phyloP scores from a whole-genome alignment of 2,329 filamentous ascomycete genomes.

The Lecanosticta acicola region DNA sequence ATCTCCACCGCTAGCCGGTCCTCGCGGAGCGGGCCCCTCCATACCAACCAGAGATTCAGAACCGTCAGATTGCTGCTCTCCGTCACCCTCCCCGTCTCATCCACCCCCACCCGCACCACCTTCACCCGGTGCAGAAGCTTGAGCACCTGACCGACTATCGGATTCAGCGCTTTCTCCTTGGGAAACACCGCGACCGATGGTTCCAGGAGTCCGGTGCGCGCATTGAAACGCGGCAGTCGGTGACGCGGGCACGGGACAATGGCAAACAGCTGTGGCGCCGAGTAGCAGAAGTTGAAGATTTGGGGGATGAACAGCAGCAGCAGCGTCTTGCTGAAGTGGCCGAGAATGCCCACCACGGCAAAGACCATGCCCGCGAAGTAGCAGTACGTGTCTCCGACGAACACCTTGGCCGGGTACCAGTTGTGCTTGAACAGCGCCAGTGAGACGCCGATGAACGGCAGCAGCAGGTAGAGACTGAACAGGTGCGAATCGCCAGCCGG shows the following conservation, averaged over 20 bases:
- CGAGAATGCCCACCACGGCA: conserved; percentile 90
- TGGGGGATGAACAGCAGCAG: conserved; percentile 86
- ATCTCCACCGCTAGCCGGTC: conserved; percentile 76
- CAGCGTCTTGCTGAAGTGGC: conserved; percentile 96
- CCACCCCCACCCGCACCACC: conserved; percentile 62
- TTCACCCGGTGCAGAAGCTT: conserved; percentile 63
- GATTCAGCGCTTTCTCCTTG: conserved; percentile 59
- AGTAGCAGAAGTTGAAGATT: conserved; percentile 95
- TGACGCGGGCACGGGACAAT: conserved; percentile 89
- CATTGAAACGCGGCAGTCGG: conserved; percentile 82
- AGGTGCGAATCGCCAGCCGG: conserved; percentile 93
- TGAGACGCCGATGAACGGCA: conserved; percentile 92
- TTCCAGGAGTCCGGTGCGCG: conserved; percentile 76
- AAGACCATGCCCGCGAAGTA: conserved; percentile 99
- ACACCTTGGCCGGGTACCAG: conserved; percentile 91
- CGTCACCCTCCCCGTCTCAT: conserved; percentile 63
- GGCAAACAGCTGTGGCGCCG: conserved; percentile 82
- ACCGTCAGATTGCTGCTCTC: conserved; percentile 89
- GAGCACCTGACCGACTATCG: conserved; percentile 57
- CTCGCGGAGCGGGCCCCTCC: conserved; percentile 86
- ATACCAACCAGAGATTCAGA: conserved; percentile 92
- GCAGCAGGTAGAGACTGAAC: conserved; percentile 88
- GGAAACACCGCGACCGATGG: conserved; percentile 71
- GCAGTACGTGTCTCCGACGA: conserved; percentile 98
- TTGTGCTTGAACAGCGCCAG: conserved; percentile 83